Base-by-base conservation (phyloP, 192 early-diverging fungal species). In the Umbelopsis ramanniana region DNA sequence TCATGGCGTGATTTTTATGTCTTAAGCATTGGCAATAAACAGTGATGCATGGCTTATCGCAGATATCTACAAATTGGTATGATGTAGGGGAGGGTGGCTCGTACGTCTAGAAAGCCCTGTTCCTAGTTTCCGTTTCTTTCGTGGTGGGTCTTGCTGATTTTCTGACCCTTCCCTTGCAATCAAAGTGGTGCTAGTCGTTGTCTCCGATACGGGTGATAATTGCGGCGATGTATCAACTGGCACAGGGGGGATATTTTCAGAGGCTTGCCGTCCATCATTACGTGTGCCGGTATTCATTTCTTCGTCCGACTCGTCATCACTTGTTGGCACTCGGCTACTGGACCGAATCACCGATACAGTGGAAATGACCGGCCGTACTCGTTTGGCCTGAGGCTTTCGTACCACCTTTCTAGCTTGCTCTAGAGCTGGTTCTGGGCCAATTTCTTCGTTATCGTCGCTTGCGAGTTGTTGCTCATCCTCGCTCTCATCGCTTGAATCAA, bases 51-150 rank as follows among this genome's bases (percentile, higher is more conserved):
- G 29, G n/a, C n/a, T 29, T 29, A 29, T 29, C 29, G 29, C 29
- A 29, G 29, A 3, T 29, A 29, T 29, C 29, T 29, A 50, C 48
- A 50, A 0, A 50, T 63, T 63, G 33, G 29, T 63, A 37, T 63
- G 19, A 14, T 63, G 57, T 12, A 63, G n/a, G 19, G 57, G 57
- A 19, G 33, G 3, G 35, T 63, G 26, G 19, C 33, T 63, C 37
- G 57, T 14, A 17, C 57, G 26, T n/a, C 33, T 29, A 2, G 57
- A 63, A 3, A 63, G 12, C 11, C 57, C 57, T 12, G 57, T 63
- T 11, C 57, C 57, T 37, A 63, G 57, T 37, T 63, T 63, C 5
- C 57, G 57, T 19, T 63, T 63, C 33, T 63, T 63, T 63, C 26
- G 26, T 37, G 57, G 57, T 17, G 10, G 15, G 10, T 37, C 57